Conservation (phyloP, 225 moss, liverwort and hornwort genomes). For the Takakia lepidozioides region DNA sequence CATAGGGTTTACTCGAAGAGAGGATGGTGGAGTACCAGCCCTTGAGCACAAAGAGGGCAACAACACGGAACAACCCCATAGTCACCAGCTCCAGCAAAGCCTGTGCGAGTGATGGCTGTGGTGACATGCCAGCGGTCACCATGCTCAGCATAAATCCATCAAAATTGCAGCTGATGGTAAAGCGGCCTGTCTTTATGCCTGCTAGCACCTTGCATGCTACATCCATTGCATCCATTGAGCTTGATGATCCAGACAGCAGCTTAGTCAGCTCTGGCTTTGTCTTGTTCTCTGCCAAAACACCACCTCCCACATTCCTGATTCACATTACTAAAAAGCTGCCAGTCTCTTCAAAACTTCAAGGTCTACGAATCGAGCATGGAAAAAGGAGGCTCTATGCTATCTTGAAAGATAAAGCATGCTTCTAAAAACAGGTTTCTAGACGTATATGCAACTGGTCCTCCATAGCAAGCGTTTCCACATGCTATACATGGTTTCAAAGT, state of each 20-base stretch:
- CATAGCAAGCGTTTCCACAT: too few species aligned
- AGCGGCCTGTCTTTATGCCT: conserved; percentile 74
- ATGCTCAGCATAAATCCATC: conserved; percentile 54
- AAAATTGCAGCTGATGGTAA: conserved; percentile 59
- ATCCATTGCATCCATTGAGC: conserved; percentile 35
- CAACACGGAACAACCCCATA: conserved; percentile 54
- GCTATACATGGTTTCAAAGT: too few species aligned
- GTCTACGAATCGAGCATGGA: conserved; percentile 8
- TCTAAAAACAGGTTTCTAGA: too few species aligned
- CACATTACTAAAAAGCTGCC: neutral
- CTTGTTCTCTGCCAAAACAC: conserved; percentile 52
- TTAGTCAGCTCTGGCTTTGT: conserved; percentile 59
- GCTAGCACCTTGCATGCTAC: conserved; percentile 56
- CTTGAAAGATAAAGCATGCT: too few species aligned
- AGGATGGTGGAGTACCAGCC: conserved; percentile 64
- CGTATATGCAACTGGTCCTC: too few species aligned
- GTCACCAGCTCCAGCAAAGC: conserved; percentile 60
- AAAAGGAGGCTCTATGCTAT: neutral
- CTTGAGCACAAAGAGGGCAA: conserved; percentile 44
- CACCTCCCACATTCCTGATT: neutral
- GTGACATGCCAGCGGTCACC: conserved; percentile 61
- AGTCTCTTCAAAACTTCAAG: neutral
- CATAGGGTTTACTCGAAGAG: conserved; percentile 8
- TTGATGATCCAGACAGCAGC: conserved; percentile 41
- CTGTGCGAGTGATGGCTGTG: conserved; percentile 55